Evolutionary conservation across 2,329 filamentous ascomycete species (phyloP).

Genomic region (Cercospora zeina): DNA sequence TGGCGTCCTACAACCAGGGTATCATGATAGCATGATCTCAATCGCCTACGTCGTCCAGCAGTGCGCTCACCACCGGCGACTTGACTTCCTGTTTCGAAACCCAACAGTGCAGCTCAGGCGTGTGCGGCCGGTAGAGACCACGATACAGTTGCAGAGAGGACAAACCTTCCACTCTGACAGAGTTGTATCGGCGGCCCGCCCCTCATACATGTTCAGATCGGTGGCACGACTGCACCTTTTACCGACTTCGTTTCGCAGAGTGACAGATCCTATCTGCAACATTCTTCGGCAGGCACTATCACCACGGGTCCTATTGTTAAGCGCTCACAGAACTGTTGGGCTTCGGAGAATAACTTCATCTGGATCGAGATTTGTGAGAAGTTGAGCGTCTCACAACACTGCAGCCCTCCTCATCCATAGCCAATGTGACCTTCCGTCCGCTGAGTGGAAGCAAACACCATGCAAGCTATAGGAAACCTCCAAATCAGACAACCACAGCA

Average conservation of each 20-base stretch:
- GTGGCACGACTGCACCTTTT: background rate
- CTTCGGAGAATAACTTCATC: background rate
- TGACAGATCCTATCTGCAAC: background rate
- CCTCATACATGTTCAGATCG: conserved; percentile 1
- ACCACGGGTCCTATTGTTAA: background rate
- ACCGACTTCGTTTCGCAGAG: background rate
- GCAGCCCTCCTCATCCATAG: background rate
- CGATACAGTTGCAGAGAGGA: conserved; percentile 7
- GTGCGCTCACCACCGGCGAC: background rate
- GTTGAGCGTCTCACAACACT: background rate
- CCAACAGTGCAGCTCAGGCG: background rate
- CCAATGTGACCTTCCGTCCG: background rate
- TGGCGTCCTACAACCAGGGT: background rate
- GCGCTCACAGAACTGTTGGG: background rate
- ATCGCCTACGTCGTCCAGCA: conserved; percentile 6
- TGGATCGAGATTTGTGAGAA: background rate
- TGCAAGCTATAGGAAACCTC: background rate
- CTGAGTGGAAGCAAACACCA: background rate
- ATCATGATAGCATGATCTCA: background rate
- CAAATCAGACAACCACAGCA: background rate
- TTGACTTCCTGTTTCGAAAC: conserved; percentile 7
- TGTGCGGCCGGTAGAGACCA: background rate
- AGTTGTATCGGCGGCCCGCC: background rate
- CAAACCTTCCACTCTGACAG: conserved; percentile 2
- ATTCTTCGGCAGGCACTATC: background rate